Base-by-base conservation (phyloP, 1,284 basidiomycete species). In the Fomitopsis palustris region DNA sequence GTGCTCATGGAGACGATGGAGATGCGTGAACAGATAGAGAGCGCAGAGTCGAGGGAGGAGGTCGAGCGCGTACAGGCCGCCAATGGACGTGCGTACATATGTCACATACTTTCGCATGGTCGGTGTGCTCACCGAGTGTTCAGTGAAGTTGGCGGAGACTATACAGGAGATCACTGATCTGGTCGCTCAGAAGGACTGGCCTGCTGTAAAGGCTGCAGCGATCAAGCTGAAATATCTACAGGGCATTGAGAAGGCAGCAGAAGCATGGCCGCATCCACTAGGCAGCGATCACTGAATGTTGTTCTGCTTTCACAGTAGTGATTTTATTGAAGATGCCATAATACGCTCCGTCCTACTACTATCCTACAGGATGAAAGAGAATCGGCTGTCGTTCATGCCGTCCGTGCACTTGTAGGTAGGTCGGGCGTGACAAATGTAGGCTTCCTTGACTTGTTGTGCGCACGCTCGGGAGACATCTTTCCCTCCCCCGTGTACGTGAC, bases 1-100 rank as follows among this genome's bases (percentile, higher is more conserved):
- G 82, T 97, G 53, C 81, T 97, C 60, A 81, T 81, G 71, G 85
- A 92, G 65, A 84, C 96, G 47, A 87, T 97, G 82, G 88, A 93
- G 65, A 81, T 81, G n/a, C 76, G 92, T 49, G 94, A 96, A 74
- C 79, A 80, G 43, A 80, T 98, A 27, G 93, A 95, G 61, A 83
- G 84, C 37, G 86, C 92, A 0, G 61, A 70, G 14, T 72, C 72
- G 1, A 76, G 77, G 14, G 78, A 84, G 29, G 75, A 80, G 23
- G 80, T 93, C 2, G 77, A 81, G 17, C 61, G 62, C 6, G 75
- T 96, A 31, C 72, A 80, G 29, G 73, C 77, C 4, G 74, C 76
- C 16, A 95, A 93, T 71, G 69, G 82, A 55, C 83, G 93, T 90
- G 59, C 59, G 86, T 77, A 27, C 19, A 38, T 38, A 54, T 56